Evolutionary conservation across 768 basidiomycete species (phyloP), one percentile per base, ranked within the genome.

Genomic region (Porpolomopsis calyptriformis): DNA sequence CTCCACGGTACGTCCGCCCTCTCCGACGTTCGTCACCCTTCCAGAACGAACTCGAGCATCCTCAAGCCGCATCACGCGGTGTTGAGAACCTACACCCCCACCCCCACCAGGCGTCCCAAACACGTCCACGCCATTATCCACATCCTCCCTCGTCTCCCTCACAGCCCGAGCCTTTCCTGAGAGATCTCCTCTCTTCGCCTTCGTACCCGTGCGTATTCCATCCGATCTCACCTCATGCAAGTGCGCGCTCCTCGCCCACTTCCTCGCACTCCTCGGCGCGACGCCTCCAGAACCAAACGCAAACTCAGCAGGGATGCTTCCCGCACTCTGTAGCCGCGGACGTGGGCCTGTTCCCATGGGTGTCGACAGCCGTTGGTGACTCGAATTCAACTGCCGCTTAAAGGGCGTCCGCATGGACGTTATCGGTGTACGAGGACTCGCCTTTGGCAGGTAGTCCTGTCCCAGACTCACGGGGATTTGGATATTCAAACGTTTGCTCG

Each of bases 351-450:
- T 5, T 19, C 22, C 20, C 16, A n/a, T 4, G 12, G 41, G 29
- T 7, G 24, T 31, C 22, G 20, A 11, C 12, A 23, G 4, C 40
- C 23, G 31, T 25, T 45, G 26, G 29, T 45, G 23, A 14, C 39
- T 16, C 12, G 16, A 22, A 12, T 34, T 25, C 7, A 41, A 38
- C 8, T 47, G 40, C 14, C 41, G 46, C 19, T 26, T 26, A 7
- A 38, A 22, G 20, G 50, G 47, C 4, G 49, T 58, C 20, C 60
- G 64, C 19, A 57, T 45, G 4, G 64, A 64, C 11, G 62, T 60
- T 11, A 64, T 61, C 19, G 57, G 57, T 4, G 63, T 60, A 39
- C 61, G 57, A 8, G 52, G 34, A n/a, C 45, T 18, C 24, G 31
- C 45, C 26, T 27, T 42, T 29, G 51, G 47, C 48, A 38, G 18